Conservation (phyloP, 192 early-diverging fungal species). For the Podila horticola region DNA sequence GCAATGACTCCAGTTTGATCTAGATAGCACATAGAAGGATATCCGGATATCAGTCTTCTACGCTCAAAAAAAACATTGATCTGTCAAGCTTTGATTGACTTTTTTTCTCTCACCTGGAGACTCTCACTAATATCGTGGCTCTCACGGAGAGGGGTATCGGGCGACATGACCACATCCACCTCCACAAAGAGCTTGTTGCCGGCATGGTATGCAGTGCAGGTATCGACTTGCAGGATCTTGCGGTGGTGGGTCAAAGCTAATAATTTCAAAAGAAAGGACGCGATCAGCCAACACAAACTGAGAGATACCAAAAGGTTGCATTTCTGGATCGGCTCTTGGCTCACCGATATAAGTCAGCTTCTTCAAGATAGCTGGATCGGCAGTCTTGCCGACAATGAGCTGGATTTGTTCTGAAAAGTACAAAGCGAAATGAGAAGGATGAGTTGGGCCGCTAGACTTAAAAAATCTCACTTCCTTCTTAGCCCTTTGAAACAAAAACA, state of each 20-base stretch:
- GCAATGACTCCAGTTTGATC: constrained; percentile 85
- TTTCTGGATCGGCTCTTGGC: too few species aligned
- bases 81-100: neutral
- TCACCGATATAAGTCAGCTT: constrained; percentile 83
- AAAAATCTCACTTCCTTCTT: neutral
- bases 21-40: neutral
- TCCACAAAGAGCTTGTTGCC: constrained; percentile 94
- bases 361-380: constrained; percentile 83
- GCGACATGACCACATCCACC: constrained; percentile 94
- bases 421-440: neutral
- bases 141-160: constrained; percentile 78
- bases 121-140: constrained; percentile 95
- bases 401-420: constrained; percentile 71
- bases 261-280: neutral
- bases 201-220: constrained; percentile 86
- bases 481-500: neutral
- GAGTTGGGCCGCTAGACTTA: neutral
- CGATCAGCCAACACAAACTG: too few species aligned
- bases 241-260: constrained; percentile 78
- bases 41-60: neutral
- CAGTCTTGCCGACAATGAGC: constrained; percentile 84
- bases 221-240: constrained; percentile 77
- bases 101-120: constrained; percentile 64
- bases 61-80: neutral
- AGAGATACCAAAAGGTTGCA: too few species aligned